Conservation (phyloP, 345 rosid species). For the Excoecaria cochinchinensis region DNA sequence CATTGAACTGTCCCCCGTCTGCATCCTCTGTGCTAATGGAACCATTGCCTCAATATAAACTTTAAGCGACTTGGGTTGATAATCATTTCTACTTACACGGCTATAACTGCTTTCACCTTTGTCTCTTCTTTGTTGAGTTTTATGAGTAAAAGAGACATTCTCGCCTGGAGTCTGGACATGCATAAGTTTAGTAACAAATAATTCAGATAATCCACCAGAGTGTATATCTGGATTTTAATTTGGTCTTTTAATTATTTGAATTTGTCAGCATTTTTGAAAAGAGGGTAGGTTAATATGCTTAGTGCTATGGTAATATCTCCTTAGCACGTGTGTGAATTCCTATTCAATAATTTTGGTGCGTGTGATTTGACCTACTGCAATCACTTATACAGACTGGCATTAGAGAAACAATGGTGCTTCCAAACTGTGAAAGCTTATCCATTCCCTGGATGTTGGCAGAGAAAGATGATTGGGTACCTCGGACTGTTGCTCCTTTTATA, state of each 20-base stretch:
- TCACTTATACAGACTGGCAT: slow-evolving; percentile 53
- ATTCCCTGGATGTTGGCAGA: slow-evolving; percentile 90
- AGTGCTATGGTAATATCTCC: neutral
- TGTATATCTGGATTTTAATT: neutral
- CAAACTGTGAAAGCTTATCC: slow-evolving; percentile 74
- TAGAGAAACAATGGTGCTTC: slow-evolving; percentile 79
- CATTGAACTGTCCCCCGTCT: too few species aligned
- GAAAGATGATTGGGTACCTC: slow-evolving; percentile 83
- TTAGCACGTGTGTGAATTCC: too few species aligned
- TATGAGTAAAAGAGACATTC: neutral
- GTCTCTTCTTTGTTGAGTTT: neutral
- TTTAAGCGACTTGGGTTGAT: neutral
- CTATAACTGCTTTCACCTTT: neutral
- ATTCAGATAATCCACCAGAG: neutral
- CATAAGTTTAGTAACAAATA: too few species aligned
- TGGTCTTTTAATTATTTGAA: neutral
- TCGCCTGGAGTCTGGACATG: neutral
- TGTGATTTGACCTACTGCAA: slow-evolving; percentile 7
- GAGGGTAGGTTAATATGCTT: neutral
- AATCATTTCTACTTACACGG: neutral
- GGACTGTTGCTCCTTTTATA: slow-evolving; percentile 74
- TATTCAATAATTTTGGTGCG: neutral
- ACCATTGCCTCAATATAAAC: neutral
- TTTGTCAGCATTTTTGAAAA: neutral
- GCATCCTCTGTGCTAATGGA: neutral